phyloP scores from a whole-genome alignment of 1,284 basidiomycete genomes.

The Volvariella surrecta region DNA sequence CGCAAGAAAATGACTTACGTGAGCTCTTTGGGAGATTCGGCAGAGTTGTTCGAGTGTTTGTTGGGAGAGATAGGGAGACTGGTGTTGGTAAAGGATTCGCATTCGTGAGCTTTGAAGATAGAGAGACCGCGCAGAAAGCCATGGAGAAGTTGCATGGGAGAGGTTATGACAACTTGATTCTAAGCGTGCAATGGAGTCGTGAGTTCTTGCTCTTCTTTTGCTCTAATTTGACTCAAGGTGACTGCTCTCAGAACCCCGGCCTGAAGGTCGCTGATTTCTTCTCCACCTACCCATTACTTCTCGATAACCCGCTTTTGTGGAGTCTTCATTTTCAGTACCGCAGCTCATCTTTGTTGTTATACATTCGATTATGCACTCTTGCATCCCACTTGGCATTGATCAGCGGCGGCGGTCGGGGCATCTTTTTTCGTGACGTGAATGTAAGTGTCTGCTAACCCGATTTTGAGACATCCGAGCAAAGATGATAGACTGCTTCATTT shows the following conservation, averaged over 20 bases:
- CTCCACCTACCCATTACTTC: no score
- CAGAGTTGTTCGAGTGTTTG: conserved; percentile 83
- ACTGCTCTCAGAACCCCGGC: conserved; percentile 24
- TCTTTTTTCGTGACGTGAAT: no score
- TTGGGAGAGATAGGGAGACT: conserved; percentile 94
- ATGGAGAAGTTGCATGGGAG: conserved; percentile 91
- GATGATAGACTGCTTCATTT: no score
- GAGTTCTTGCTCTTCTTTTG: conserved; percentile 22
- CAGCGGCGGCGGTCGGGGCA: no score
- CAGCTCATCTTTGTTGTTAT: no score
- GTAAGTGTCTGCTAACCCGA: no score
- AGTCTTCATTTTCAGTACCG: no score
- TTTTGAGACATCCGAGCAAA: no score
- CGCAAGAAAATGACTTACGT: conserved; percentile 90
- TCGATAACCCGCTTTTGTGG: no score
- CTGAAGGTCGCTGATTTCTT: conserved; percentile 16
- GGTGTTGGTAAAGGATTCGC: conserved; percentile 95
- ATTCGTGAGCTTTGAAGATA: conserved; percentile 90
- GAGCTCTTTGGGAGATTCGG: conserved; percentile 86
- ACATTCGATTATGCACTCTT: no score
- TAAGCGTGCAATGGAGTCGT: conserved; percentile 87
- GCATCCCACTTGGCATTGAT: no score
- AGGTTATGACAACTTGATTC: conserved; percentile 85
- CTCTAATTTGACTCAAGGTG: conserved; percentile 3
- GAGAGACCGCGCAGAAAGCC: conserved; percentile 75